These are phyloP conservation scores for Alternaria ventricosa DNA, from an alignment of 2,329 filamentous ascomycete genomes.

Conservation along the genomic window DNA sequence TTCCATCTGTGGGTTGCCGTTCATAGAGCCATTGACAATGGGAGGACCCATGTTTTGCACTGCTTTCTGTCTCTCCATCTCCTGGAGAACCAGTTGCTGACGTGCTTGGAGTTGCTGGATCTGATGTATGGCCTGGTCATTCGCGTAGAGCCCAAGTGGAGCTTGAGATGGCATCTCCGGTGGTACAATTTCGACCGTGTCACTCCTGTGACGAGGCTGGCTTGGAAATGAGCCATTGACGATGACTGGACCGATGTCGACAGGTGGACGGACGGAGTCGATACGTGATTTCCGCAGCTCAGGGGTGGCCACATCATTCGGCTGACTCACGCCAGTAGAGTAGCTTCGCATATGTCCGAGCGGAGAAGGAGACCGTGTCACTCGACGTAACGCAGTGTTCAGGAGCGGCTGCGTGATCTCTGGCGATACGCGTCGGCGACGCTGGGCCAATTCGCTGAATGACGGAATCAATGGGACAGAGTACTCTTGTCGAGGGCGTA, in stretches of 20 bases:
- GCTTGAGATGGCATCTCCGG: slow-evolving; percentile 24
- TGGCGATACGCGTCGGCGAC: slow-evolving; percentile 51
- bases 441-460: slow-evolving; percentile 50
- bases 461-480: slow-evolving; percentile 45
- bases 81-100: slow-evolving; percentile 41
- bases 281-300: slow-evolving; percentile 36
- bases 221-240: slow-evolving; percentile 50
- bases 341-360: slow-evolving; percentile 53
- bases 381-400: slow-evolving; percentile 43
- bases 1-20: slow-evolving; percentile 22
- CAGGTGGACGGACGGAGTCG: slow-evolving; percentile 35
- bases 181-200: slow-evolving; percentile 31
- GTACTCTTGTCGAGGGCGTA: slow-evolving; percentile 49
- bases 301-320: slow-evolving; percentile 6
- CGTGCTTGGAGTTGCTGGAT: slow-evolving; percentile 37
- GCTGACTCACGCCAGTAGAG: slow-evolving; percentile 37
- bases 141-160: slow-evolving; percentile 34
- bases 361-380: slow-evolving; percentile 57
- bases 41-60: slow-evolving; percentile 26
- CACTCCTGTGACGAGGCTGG: slow-evolving; percentile 32
- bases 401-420: slow-evolving; percentile 51
- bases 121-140: slow-evolving; percentile 32
- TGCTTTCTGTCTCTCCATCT: slow-evolving; percentile 41
- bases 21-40: slow-evolving; percentile 37
- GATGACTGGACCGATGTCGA: slow-evolving; percentile 46